Evolutionary conservation across 2,329 filamentous ascomycete genomes (phyloP).

Genomic region (Acrocalymma vagum): DNA sequence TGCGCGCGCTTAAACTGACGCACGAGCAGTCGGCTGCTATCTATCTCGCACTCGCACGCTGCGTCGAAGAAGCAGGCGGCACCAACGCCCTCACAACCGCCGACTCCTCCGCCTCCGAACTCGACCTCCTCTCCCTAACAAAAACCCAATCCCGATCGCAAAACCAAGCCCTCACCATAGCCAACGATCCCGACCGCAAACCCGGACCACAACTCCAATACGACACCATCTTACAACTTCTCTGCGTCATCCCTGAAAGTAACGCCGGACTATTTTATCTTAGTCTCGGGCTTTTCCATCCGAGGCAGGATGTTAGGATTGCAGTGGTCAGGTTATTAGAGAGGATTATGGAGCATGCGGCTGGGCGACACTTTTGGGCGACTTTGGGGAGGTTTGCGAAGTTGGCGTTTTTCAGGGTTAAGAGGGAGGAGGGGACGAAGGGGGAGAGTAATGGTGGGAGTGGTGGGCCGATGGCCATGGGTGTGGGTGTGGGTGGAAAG

Average conservation of each 20-base stretch:
- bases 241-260: slow-evolving; percentile 83
- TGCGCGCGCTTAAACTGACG: slow-evolving; percentile 81
- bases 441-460: no score
- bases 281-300: slow-evolving; percentile 90
- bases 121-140: slow-evolving; percentile 25
- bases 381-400: slow-evolving; percentile 88
- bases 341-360: slow-evolving; percentile 84
- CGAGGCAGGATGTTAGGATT: slow-evolving; percentile 78
- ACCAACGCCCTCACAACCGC: slow-evolving; percentile 15
- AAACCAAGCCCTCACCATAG: slow-evolving; percentile 30
- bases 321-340: slow-evolving; percentile 82
- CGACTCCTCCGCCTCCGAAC: slow-evolving; percentile 28
- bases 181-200: slow-evolving; percentile 32
- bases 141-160: no score
- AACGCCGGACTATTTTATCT: slow-evolving; percentile 92
- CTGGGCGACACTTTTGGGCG: slow-evolving; percentile 92
- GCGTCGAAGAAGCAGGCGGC: slow-evolving; percentile 64
- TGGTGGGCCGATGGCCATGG: no score
- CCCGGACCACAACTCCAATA: slow-evolving; percentile 41
- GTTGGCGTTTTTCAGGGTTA: slow-evolving; percentile 81
- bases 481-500: no score
- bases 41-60: slow-evolving; percentile 80
- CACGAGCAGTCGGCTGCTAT: slow-evolving; percentile 81
- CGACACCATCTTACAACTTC: slow-evolving; percentile 64
- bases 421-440: slow-evolving; percentile 62